Evolutionary conservation across 2,329 filamentous ascomycete species (phyloP).

Genomic region (Verticillium dahliae): DNA sequence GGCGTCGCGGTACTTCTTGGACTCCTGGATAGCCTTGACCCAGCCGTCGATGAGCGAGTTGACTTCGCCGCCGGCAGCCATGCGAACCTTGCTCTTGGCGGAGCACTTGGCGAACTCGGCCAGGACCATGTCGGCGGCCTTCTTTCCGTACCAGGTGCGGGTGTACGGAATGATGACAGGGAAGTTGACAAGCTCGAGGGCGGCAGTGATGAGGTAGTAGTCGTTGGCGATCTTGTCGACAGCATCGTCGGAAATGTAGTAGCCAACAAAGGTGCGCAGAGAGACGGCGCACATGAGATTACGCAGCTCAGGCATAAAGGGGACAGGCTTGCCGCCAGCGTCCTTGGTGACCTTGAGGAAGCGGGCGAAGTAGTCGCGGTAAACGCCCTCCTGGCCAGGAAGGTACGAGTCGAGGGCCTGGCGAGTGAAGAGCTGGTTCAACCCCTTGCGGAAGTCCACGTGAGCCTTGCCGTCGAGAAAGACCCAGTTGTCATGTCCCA

Average conservation of each 20-base stretch:
- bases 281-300: slow-evolving; percentile 93
- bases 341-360: slow-evolving; percentile 72
- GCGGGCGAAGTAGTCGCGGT: slow-evolving; percentile 75
- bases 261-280: slow-evolving; percentile 92
- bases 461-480: slow-evolving; percentile 94
- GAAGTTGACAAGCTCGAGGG: slow-evolving; percentile 96
- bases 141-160: slow-evolving; percentile 96
- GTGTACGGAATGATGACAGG: slow-evolving; percentile 93
- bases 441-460: slow-evolving; percentile 93
- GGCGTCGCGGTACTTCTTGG: slow-evolving; percentile 72
- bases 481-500: slow-evolving; percentile 90
- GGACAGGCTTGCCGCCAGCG: slow-evolving; percentile 64
- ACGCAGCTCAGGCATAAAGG: slow-evolving; percentile 89
- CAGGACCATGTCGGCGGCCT: slow-evolving; percentile 86
- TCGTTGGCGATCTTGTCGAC: slow-evolving; percentile 94
- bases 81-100: slow-evolving; percentile 86
- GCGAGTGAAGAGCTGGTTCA: slow-evolving; percentile 91
- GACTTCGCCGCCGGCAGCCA: slow-evolving; percentile 79
- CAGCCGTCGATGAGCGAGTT: slow-evolving; percentile 95
- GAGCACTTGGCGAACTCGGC: slow-evolving; percentile 86
- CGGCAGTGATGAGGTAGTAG: slow-evolving; percentile 94
- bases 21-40: slow-evolving; percentile 83
- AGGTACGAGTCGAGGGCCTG: slow-evolving; percentile 83
- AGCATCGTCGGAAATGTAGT: slow-evolving; percentile 86
- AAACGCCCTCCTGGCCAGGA: slow-evolving; percentile 87